Conservation (phyloP, 331 rosid species). For the Acacia concinna region DNA sequence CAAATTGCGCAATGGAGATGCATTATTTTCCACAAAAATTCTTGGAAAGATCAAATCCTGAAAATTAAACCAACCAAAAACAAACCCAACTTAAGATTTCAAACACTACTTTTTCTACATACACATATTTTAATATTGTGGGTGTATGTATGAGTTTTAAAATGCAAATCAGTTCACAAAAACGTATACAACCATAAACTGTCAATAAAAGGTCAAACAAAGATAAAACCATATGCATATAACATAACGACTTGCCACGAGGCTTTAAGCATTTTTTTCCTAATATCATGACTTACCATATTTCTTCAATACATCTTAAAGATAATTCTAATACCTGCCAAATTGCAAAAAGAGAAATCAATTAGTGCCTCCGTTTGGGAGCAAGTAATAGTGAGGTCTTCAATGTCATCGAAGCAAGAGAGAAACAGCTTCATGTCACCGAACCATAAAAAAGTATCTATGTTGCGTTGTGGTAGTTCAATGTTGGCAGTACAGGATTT, state of each 20-base stretch:
- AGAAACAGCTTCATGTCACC: neutral
- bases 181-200: too few relatives aligned
- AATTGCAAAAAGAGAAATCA: too few relatives aligned
- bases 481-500: neutral
- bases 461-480: neutral
- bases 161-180: too few relatives aligned
- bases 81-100: too few relatives aligned
- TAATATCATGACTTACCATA: too few relatives aligned
- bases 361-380: neutral
- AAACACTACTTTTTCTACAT: neutral
- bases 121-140: neutral
- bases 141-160: too few relatives aligned
- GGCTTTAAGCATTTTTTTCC: too few relatives aligned
- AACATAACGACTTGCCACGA: too few relatives aligned
- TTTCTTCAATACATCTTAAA: too few relatives aligned
- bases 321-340: too few relatives aligned
- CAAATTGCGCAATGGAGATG: neutral
- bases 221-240: too few relatives aligned
- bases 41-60: neutral
- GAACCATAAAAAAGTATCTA: neutral
- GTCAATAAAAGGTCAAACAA: too few relatives aligned
- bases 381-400: neutral
- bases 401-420: neutral
- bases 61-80: neutral
- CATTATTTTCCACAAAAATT: neutral